Evolutionary conservation across 176 grass and related monocot genomes (phyloP), one percentile per base, ranked within the genome.

Genomic region (Rhynchospora tenuis): DNA sequence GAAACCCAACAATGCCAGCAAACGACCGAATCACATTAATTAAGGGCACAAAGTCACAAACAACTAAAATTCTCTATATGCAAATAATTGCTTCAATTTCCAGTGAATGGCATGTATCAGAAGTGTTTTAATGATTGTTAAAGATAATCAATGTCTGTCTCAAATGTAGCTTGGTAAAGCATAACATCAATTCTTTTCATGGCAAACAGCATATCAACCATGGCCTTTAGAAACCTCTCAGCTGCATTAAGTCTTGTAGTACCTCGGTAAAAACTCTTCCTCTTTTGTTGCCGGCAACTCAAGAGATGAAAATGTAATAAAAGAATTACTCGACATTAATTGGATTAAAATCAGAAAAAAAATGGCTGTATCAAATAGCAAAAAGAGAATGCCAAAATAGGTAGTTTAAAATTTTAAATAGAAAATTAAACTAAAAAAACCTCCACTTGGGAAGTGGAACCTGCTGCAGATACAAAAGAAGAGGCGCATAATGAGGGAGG

Each of bases 211-310:
- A 96, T 86, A 86, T 82, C 80, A 43, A 96, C 85, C 31, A 93
- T 23, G n/a, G 71, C 69, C 86, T 91, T 96, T 55, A 96, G 75
- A 91, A 96, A 96, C 68, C 67, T 45, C 76, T 96, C 93, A 4
- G 89, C 93, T 79, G 80, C 79, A 88, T 89, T 89, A 84, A 96
- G 81, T 69, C 85, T 96, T 84, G 87, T 93, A 88, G 59, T 63
- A 54, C 85, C 73, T 86, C 42, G 93, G 81, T 84, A 82, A 87
- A 54, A 91, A 52, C 31, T 93, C 87, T 83, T 96, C 93, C 69
- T 96, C 85, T 89, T 91, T 96, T 22, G 93, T 93, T 5, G 93
- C 91, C 79, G 89, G 85, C 93, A 93, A 85, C 83, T 93, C 91
- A 68, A 88, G 52, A n/a, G n/a, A n/a, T n/a, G n/a, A n/a, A n/a